Evolutionary conservation across 192 early-diverging fungal species (phyloP), one percentile per base, ranked within the genome.

Genomic region (Coemansia sp.): DNA sequence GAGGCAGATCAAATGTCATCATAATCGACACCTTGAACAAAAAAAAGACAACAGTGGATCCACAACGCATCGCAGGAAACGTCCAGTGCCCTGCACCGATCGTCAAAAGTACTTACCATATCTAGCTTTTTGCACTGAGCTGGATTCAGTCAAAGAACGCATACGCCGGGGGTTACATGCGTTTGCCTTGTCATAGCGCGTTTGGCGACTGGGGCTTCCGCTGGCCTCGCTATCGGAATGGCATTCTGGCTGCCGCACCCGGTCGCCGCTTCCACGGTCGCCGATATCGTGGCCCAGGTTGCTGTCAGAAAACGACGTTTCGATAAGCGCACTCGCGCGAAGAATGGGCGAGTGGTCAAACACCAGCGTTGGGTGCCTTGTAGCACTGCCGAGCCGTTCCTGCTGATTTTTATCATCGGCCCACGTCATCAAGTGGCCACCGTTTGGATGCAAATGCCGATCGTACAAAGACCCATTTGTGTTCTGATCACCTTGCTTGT

Each of bases 281-380:
- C 43, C 43, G 41, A 5, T 25, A 10, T 61, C 62, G 29, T 34
- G 29, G 7, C 33, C 54, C 25, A 56, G 15, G 17, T 23, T 34
- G 32, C 32, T 19, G 8, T 56, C 54, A 0, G 33, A 7, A 14
- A 40, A 49, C 11, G 32, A 35, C 4, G 56, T 22, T 10, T 34
- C 50, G 33, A 75, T 52, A 6, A 81, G 67, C 52, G 61, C 38
- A 35, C 74, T 73, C 14, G 70, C 32, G 9, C 67, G 55, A 23
- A 75, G 45, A 20, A 75, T 70, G n/a, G 79, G 73, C 25, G 79
- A 75, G 52, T 52, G 63, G 58, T 75, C 74, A 40, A 81, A 81
- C 17, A 81, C 63, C 42, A 81, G 49, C 5, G 79, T 81, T 22
- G 73, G 79, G 35, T 81, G 79, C 33, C 79, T 50, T 4, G 67